These are phyloP conservation scores for Coemansia sp. DNA, from an alignment of 192 early-diverging fungal genomes.

Conservation along the genomic window DNA sequence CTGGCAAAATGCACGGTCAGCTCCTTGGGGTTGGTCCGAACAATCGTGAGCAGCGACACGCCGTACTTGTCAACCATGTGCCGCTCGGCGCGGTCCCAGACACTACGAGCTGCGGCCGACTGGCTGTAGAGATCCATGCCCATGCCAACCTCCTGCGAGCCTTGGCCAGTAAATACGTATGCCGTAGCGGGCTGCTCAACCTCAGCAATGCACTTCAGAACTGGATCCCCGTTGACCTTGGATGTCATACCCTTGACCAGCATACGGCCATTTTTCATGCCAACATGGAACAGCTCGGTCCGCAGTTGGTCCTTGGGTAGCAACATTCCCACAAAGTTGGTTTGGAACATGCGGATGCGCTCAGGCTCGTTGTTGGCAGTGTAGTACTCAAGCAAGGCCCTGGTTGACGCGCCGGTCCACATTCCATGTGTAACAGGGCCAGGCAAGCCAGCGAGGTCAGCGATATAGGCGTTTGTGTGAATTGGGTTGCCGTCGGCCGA, in stretches of 20 bases:
- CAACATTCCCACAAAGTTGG: constrained; percentile 85
- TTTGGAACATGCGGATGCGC: constrained; percentile 72
- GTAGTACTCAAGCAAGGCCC: constrained; percentile 84
- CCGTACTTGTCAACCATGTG: constrained; percentile 1
- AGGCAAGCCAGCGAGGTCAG: constrained; percentile 78
- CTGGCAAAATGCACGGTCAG: neutral
- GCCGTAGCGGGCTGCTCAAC: constrained; percentile 85
- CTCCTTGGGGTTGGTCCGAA: neutral
- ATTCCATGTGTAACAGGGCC: constrained; percentile 91
- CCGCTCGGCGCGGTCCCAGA: constrained; percentile 84
- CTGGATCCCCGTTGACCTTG: constrained; percentile 63
- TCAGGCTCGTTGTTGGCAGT: constrained; percentile 84
- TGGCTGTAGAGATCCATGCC: constrained; percentile 89
- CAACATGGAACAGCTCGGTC: constrained; percentile 81
- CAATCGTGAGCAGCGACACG: neutral
- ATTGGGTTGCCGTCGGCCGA: constrained; percentile 87
- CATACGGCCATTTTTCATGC: constrained; percentile 89
- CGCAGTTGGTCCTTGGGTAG: constrained; percentile 78
- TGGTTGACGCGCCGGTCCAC: constrained; percentile 89
- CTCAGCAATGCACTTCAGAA: constrained; percentile 77
- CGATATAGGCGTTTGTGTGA: constrained; percentile 90
- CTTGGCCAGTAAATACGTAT: constrained; percentile 96
- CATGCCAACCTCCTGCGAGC: constrained; percentile 92
- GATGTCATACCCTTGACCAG: constrained; percentile 81
- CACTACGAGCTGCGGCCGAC: constrained; percentile 70